A percentile compares a stretch with the other conserved stretches of the same genome.
Conservation (phyloP, 2,329 filamentous ascomycete genomes). For the Ophiocordyceps camponoti-saundersi region DNA sequence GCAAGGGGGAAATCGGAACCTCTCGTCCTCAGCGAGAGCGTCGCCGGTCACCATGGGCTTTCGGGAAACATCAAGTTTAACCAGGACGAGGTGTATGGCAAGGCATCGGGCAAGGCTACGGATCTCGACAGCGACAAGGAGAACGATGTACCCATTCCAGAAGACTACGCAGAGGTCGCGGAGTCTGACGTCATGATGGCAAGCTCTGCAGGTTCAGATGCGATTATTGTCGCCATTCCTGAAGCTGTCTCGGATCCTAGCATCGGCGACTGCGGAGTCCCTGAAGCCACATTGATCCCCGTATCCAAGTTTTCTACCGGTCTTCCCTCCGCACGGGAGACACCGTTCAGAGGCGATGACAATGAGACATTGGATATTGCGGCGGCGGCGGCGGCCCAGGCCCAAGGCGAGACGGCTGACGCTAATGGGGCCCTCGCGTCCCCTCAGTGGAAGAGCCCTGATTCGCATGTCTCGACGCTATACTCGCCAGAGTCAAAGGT, state of each 20-base stretch:
- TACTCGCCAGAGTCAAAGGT: neutral
- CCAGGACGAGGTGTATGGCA: neutral
- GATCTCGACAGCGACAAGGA: neutral
- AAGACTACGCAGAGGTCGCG: neutral
- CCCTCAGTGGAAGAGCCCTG: conserved; percentile 1
- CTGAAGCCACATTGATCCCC: neutral
- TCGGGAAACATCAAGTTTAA: too few relatives aligned
- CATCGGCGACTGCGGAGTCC: neutral
- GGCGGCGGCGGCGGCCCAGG: conserved; percentile 4
- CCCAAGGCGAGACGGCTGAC: conserved; percentile 2
- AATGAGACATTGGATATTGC: conserved; percentile 6
- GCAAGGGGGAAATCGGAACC: conserved; percentile 17
- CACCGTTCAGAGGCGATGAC: conserved; percentile 3
- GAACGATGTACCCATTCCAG: neutral
- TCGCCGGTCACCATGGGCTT: too few relatives aligned
- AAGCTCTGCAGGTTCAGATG: neutral
- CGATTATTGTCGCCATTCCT: neutral
- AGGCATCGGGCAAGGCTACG: neutral
- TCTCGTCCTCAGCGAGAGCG: too few relatives aligned
- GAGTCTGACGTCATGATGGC: neutral
- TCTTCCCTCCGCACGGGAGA: conserved; percentile 4
- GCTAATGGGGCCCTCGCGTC: conserved; percentile 3
- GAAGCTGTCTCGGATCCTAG: neutral
- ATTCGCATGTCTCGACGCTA: neutral
- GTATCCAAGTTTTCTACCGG: conserved; percentile 6